Base-by-base conservation (phyloP, 495 filamentous ascomycete species). In the Tuber calosporum region DNA sequence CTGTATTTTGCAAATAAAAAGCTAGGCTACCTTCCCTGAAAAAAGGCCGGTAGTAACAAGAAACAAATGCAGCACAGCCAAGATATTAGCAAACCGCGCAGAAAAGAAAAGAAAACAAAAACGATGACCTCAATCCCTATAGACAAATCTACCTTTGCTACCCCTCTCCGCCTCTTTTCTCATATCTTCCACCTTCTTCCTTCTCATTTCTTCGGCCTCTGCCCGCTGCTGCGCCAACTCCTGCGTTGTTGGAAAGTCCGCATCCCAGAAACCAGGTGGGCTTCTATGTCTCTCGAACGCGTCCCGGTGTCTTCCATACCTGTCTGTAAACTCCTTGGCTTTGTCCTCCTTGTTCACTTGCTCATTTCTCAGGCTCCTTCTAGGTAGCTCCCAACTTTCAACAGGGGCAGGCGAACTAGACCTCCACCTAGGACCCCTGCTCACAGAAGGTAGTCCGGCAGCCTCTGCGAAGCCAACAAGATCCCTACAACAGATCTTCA, bases 211-310 rank as follows among this genome's bases (percentile, higher is more conserved):
- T 58, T 84, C 82, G 9, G 89, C 91, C 78, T 88, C 88, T 79
- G 86, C 84, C 68, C 86, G 87, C 74, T 92, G 88, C 72, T 84
- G 81, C 78, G 85, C 84, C 19, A 88, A 79, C 81, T 96, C 92
- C 81, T 96, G 94, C 9, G 94, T 97, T 62, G 82, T 87, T 17
- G 94, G 94, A 83, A 97, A 93, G 73, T 94, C 94, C 38, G 89
- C 86, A 74, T 93, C 86, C 95, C 95, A 99, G 79, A 91, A 97
- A 1, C 93, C 93, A 22, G 92, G 91, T 4, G 95, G 94, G 19
- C 90, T 91, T 42, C 82, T 84, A 37, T 86, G 83, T 39, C 93
- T 87, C 73, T 88, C 87, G 81, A 90, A 93, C 41, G 88, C 86
- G 75, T 96, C 88, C 53, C 90, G 85, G 83, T 97, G 95, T 81